These are phyloP conservation scores for Mycena sp. DNA, from an alignment of 1,284 basidiomycete genomes.

Conservation along the genomic window DNA sequence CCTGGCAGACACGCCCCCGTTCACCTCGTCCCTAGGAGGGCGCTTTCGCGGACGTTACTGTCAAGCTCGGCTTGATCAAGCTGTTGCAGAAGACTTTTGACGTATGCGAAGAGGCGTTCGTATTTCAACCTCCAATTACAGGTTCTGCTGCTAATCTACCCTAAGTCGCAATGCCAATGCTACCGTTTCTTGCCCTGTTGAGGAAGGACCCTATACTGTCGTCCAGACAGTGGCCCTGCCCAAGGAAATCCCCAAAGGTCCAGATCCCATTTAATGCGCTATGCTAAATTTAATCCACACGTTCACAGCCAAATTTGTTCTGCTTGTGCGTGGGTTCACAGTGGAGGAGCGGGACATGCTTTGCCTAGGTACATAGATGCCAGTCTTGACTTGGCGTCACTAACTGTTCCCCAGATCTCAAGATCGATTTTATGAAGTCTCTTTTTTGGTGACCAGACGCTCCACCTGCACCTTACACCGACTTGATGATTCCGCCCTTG, in stretches of 20 bases:
- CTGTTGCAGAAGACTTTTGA: conserved; percentile 85
- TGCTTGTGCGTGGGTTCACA: conserved; percentile 80
- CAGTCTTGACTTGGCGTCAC: neutral
- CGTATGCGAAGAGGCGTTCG: conserved; percentile 83
- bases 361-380: conserved; percentile 61
- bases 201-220: conserved; percentile 72
- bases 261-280: conserved; percentile 32
- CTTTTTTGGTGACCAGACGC: no score
- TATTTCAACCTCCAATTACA: no score
- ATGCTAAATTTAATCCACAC: neutral
- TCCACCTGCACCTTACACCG: conserved; percentile 42
- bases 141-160: no score
- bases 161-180: conserved; percentile 66
- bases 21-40: conserved; percentile 69
- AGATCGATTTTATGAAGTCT: conserved; percentile 75
- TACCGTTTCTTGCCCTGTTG: conserved; percentile 82
- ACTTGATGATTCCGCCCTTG: no score
- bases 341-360: conserved; percentile 82
- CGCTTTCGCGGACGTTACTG: conserved; percentile 87
- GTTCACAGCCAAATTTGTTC: conserved; percentile 82
- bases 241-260: conserved; percentile 89
- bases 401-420: conserved; percentile 55
- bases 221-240: conserved; percentile 86
- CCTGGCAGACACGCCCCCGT: no score
- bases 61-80: conserved; percentile 91